phyloP scores from a whole-genome alignment of 2,329 filamentous ascomycete species.

The Stagonosporopsis vannaccii region DNA sequence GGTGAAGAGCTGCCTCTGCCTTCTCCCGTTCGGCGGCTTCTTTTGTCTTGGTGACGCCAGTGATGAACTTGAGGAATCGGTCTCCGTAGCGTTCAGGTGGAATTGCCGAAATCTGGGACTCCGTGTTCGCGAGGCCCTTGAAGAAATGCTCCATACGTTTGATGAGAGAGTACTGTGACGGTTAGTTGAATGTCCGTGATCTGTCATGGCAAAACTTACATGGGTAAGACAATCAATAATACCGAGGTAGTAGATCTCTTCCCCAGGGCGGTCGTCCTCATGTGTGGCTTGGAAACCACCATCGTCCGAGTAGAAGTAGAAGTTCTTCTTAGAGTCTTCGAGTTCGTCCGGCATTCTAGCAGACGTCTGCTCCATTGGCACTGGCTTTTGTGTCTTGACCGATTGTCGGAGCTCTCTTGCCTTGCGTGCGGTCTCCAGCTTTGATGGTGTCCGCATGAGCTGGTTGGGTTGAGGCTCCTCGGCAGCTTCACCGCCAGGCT shows the following conservation, averaged over 20 bases:
- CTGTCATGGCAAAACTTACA: conserved; percentile 64
- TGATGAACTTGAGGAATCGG: conserved; percentile 91
- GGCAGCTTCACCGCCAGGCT: conserved; percentile 75
- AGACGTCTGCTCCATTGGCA: conserved; percentile 85
- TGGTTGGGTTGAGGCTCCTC: conserved; percentile 64
- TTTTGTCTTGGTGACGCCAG: conserved; percentile 84
- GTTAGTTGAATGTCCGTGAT: conserved; percentile 29
- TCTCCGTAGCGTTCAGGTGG: conserved; percentile 91
- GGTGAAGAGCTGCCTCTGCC: conserved; percentile 43
- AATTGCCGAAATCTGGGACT: conserved; percentile 89
- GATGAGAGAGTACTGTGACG: conserved; percentile 82
- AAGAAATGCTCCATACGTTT: conserved; percentile 97
- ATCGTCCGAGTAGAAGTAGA: conserved; percentile 92
- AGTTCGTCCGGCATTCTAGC: conserved; percentile 92
- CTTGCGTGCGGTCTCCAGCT: conserved; percentile 89
- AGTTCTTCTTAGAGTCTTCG: conserved; percentile 68
- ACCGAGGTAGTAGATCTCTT: conserved; percentile 96
- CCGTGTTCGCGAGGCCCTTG: conserved; percentile 87
- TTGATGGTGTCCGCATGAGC: conserved; percentile 89
- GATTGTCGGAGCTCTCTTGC: conserved; percentile 89
- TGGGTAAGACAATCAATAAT: conserved; percentile 98
- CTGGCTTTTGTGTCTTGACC: conserved; percentile 88
- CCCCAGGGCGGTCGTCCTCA: conserved; percentile 81
- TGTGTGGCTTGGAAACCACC: conserved; percentile 93
- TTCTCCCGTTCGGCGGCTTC: conserved; percentile 76